Evolutionary conservation across 2,329 filamentous ascomycete genomes (phyloP).

Genomic region (Venturia asperata): DNA sequence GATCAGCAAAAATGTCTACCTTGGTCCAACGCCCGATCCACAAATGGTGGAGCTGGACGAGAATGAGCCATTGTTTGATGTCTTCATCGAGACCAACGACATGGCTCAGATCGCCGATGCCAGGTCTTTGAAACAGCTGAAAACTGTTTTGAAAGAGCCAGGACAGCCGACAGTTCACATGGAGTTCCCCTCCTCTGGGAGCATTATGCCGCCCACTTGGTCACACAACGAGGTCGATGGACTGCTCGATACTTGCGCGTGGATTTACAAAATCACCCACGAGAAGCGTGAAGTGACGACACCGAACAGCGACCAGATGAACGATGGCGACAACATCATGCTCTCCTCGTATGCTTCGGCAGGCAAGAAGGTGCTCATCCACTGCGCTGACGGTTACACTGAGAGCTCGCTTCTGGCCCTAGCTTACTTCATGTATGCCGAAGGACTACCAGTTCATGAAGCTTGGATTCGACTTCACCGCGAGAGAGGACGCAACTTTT

Average conservation of each 20-base stretch:
- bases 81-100: conserved; percentile 85
- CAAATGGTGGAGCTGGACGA: conserved; percentile 31
- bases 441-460: conserved; percentile 69
- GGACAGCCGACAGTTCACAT: conserved; percentile 49
- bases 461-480: conserved; percentile 85
- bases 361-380: conserved; percentile 70
- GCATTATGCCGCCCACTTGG: conserved; percentile 77
- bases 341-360: conserved; percentile 28
- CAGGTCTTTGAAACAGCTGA: conserved; percentile 53
- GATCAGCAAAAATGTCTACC: conserved; percentile 81
- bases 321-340: conserved; percentile 53
- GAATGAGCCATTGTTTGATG: conserved; percentile 62
- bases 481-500: conserved; percentile 80
- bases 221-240: conserved; percentile 76
- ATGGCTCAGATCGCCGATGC: conserved; percentile 68
- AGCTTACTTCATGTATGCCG: conserved; percentile 89
- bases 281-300: conserved; percentile 24
- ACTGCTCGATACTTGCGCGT: conserved; percentile 78
- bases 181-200: conserved; percentile 92
- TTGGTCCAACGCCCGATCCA: conserved; percentile 77
- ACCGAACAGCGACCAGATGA: conserved; percentile 37
- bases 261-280: conserved; percentile 80
- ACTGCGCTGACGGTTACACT: conserved; percentile 93
- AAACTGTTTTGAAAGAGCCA: conserved; percentile 30
- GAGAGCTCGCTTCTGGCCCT: conserved; percentile 84